Evolutionary conservation across 108 stramenopile genomes (phyloP).

Genomic region (Nannochloropsis oceanica): DNA sequence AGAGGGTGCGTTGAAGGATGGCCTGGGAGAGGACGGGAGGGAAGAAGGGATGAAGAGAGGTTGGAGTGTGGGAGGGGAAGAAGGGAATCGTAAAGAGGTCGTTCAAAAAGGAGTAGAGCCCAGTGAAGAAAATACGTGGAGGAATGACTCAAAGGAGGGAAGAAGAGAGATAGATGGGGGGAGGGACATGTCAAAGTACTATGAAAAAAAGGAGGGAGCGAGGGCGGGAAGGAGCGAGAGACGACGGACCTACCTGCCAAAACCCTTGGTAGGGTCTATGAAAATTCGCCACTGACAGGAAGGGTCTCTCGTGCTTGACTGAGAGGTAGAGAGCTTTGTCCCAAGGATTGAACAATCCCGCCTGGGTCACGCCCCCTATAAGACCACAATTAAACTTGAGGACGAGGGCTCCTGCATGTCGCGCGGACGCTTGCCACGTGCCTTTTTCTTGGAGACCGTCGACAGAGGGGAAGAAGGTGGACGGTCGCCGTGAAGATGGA

Average conservation of each 20-base stretch:
- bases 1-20: too few species aligned
- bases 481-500: background rate
- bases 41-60: too few species aligned
- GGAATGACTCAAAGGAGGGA: too few species aligned
- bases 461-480: background rate
- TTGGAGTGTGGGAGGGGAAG: too few species aligned
- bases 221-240: background rate
- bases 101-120: too few species aligned
- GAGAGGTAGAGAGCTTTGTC: background rate
- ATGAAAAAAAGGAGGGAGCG: background rate
- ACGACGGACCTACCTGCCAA: background rate
- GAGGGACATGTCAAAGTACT: too few species aligned
- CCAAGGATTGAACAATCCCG: background rate
- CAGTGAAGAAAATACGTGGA: too few species aligned
- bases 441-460: background rate
- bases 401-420: background rate
- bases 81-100: too few species aligned
- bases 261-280: background rate
- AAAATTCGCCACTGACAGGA: background rate
- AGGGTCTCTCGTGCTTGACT: background rate
- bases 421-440: background rate
- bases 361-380: background rate
- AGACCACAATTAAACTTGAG: background rate
- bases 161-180: too few species aligned
- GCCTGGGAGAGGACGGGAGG: too few species aligned